Conservation (phyloP, 441 rosid genomes). For the Euphorbia schlechtendalii region DNA sequence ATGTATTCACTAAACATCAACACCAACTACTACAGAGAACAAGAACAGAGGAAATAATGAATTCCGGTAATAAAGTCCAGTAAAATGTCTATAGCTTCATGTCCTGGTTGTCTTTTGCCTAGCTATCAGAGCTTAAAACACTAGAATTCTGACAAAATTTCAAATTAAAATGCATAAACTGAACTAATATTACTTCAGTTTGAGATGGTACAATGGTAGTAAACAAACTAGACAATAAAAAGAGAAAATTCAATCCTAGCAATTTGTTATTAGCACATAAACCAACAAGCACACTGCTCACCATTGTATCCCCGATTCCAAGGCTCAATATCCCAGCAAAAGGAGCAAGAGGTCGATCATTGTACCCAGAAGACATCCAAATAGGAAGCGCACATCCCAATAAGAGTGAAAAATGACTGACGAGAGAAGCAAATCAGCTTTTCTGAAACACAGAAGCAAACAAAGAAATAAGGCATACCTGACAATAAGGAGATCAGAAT, state of each 20-base stretch:
- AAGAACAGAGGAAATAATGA: background rate
- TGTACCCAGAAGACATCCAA: slow-evolving; percentile 94
- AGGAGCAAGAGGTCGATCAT: slow-evolving; percentile 90
- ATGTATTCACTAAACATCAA: background rate
- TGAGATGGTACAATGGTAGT: too few species aligned
- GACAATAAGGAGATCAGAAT: slow-evolving; percentile 88
- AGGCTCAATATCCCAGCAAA: slow-evolving; percentile 98
- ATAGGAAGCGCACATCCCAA: slow-evolving; percentile 97
- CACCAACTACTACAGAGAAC: background rate
- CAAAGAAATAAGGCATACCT: slow-evolving; percentile 38
- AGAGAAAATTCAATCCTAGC: too few species aligned
- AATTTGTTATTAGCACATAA: too few species aligned
- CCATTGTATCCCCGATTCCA: slow-evolving; percentile 99
- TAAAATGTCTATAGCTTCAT: background rate
- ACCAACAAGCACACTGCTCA: slow-evolving; percentile 31
- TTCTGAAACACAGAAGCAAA: slow-evolving; percentile 9
- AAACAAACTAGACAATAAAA: too few species aligned
- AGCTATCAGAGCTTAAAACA: background rate
- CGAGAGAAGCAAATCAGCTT: slow-evolving; percentile 11
- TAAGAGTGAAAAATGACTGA: slow-evolving; percentile 90
- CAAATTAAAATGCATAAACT: too few species aligned
- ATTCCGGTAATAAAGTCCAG: background rate
- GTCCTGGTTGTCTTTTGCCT: background rate
- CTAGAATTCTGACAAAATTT: too few species aligned
- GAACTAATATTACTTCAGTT: too few species aligned